These are phyloP conservation scores for Citrus unshiu DNA, from an alignment of 345 rosid genomes.

Conservation along the genomic window DNA sequence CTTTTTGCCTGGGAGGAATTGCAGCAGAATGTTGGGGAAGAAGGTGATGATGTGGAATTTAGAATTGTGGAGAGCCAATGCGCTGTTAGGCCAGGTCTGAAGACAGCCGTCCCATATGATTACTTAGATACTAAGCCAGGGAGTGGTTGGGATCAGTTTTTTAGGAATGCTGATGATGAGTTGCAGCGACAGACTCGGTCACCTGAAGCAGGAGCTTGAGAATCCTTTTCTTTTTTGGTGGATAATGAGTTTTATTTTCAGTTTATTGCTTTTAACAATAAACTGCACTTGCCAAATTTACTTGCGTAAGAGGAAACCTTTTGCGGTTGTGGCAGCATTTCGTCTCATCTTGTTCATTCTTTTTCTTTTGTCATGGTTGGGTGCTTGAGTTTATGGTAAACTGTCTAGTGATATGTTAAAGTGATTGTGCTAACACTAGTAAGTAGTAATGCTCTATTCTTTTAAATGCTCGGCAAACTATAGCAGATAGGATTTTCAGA, in stretches of 20 bases:
- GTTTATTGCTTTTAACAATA: background rate
- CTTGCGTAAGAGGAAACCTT: background rate
- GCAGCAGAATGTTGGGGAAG: constrained; percentile 33
- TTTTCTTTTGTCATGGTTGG: background rate
- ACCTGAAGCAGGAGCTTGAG: constrained; percentile 28
- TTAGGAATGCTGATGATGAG: constrained; percentile 55
- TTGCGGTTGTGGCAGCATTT: background rate
- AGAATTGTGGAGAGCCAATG: constrained; percentile 68
- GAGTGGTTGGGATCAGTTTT: constrained; percentile 81
- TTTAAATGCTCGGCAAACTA: background rate
- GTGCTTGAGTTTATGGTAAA: background rate
- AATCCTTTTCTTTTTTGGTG: background rate
- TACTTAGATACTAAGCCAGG: constrained; percentile 60
- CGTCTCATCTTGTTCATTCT: too few relatives aligned
- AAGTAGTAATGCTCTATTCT: background rate
- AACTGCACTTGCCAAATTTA: background rate
- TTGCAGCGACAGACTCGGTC: constrained; percentile 28
- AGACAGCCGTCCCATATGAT: constrained; percentile 70
- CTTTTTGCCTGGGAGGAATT: constrained; percentile 78
- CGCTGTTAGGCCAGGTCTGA: constrained; percentile 55
- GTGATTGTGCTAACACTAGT: background rate
- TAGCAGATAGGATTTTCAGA: background rate
- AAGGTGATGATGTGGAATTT: constrained; percentile 32
- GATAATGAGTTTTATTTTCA: background rate
- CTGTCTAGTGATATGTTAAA: background rate